Evolutionary conservation across 495 filamentous ascomycete genomes (phyloP).

Genomic region (Glonium stellatum): DNA sequence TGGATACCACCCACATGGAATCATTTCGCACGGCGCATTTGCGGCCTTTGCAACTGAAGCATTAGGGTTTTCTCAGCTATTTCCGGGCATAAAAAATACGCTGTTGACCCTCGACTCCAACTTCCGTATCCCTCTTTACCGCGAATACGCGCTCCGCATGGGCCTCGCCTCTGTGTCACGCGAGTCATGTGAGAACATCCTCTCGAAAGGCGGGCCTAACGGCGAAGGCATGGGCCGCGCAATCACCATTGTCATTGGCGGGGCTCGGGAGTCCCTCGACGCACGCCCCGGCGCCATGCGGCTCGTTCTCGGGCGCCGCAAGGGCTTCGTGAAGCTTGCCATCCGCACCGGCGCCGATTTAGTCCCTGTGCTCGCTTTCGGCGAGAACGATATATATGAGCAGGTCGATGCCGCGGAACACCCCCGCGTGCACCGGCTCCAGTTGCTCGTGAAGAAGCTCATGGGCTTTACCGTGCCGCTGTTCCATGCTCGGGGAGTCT

Average conservation of each 20-base stretch:
- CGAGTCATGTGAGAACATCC: constrained; percentile 80
- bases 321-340: constrained; percentile 90
- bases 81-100: constrained; percentile 93
- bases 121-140: constrained; percentile 88
- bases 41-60: constrained; percentile 88
- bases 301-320: constrained; percentile 72
- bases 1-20: constrained; percentile 95
- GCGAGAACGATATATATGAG: constrained; percentile 94
- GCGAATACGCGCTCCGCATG: constrained; percentile 82
- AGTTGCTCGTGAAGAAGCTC: constrained; percentile 71
- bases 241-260: constrained; percentile 92
- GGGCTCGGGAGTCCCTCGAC: constrained; percentile 84
- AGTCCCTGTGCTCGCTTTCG: constrained; percentile 85
- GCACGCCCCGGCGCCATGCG: constrained; percentile 67
- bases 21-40: constrained; percentile 93
- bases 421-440: constrained; percentile 64
- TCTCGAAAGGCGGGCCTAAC: constrained; percentile 68
- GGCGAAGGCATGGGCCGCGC: constrained; percentile 88
- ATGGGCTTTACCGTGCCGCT: constrained; percentile 92
- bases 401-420: constrained; percentile 66
- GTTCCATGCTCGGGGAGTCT: constrained; percentile 84
- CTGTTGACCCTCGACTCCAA: constrained; percentile 88
- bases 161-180: constrained; percentile 84
- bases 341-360: constrained; percentile 84
- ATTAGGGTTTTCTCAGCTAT: constrained; percentile 78